A percentile compares a stretch with the other conserved stretches of the same genome.
Evolutionary conservation across 129 eudicot genomes (phyloP).

Genomic region (Flaveria ramosissima): DNA sequence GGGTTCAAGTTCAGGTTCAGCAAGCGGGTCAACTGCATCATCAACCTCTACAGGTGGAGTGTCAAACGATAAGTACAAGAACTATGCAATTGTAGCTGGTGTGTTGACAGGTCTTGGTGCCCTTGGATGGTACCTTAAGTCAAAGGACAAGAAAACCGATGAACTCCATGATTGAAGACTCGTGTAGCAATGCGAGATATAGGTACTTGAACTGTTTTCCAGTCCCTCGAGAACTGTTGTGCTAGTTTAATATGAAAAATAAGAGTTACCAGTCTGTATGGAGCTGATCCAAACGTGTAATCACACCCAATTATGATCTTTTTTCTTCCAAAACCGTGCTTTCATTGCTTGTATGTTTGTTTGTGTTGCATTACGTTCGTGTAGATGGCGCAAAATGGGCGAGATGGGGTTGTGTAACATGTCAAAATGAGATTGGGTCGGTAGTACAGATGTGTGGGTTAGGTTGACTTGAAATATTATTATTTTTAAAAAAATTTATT

Average conservation of each 20-base stretch:
- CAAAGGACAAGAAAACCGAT: slow-evolving; percentile 55
- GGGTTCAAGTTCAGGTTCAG: slow-evolving; percentile 16
- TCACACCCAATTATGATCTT: not conserved
- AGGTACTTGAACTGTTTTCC: not conserved
- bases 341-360: slow-evolving; percentile 1
- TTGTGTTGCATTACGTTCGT: not conserved
- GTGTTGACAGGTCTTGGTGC: slow-evolving; percentile 49
- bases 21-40: slow-evolving; percentile 46
- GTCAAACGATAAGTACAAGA: slow-evolving; percentile 60
- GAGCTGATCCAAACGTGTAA: not conserved
- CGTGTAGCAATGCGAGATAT: not conserved
- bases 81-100: slow-evolving; percentile 79
- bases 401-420: not conserved
- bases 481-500: no score
- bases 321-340: not conserved
- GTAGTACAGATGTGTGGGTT: no score
- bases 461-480: no score
- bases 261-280: slow-evolving; percentile 19
- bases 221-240: not conserved
- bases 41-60: slow-evolving; percentile 50
- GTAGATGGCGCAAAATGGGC: no score
- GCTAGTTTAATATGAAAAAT: slow-evolving; percentile 23
- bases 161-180: slow-evolving; percentile 58
- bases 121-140: slow-evolving; percentile 63
- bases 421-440: no score